Percentiles rank a stretch among this genome's conserved stretches.
Conservation (phyloP, 106 monocot genomes). For the Iris macrosiphon region DNA sequence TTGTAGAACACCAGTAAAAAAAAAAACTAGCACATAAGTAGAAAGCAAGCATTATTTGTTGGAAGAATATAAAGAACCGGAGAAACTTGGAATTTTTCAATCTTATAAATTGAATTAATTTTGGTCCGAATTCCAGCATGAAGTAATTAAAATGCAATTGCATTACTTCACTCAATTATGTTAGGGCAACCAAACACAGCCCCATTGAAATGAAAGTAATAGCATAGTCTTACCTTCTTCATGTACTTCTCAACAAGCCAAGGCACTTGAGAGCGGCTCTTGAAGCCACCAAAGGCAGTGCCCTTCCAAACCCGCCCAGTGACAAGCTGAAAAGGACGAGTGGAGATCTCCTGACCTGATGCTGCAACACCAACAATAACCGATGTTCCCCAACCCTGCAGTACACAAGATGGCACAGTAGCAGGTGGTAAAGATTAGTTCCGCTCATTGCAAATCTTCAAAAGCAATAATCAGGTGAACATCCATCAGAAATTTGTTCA, state of each 20-base stretch:
- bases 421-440: neutral
- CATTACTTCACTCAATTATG: no score
- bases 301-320: conserved; percentile 99
- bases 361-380: conserved; percentile 98
- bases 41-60: no score
- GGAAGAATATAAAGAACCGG: no score
- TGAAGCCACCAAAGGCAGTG: conserved; percentile 98
- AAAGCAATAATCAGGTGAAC: neutral
- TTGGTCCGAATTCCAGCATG: no score
- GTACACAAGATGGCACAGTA: neutral
- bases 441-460: neutral
- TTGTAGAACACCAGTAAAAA: no score
- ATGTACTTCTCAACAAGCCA: conserved; percentile 97
- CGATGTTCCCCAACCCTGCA: conserved; percentile 97
- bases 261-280: conserved; percentile 97
- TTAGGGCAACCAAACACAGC: no score
- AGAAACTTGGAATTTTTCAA: no score
- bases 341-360: conserved; percentile 92
- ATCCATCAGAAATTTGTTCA: no score
- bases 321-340: conserved; percentile 97
- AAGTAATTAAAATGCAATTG: no score
- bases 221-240: conserved; percentile 99
- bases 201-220: no score
- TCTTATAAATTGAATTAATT: no score
- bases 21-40: neutral